phyloP scores from a whole-genome alignment of 1,284 basidiomycete genomes.

The Jaminaea rosea region DNA sequence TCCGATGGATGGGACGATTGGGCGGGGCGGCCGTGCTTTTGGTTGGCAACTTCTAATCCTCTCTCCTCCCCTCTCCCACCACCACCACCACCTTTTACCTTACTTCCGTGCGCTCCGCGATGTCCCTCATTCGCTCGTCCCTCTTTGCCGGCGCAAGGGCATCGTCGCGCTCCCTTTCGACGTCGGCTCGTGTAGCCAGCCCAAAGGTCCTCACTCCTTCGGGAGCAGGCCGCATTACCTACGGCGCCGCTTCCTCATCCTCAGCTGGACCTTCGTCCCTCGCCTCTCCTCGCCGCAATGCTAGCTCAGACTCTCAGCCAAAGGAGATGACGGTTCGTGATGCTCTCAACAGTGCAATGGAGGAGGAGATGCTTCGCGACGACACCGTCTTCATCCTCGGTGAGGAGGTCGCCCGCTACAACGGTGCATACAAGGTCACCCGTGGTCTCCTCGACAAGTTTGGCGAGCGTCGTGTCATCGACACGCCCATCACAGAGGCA shows the following conservation, averaged over 20 bases:
- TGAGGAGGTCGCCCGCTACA: slow-evolving; percentile 88
- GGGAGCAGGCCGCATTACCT: too few relatives aligned
- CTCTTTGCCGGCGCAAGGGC: not conserved
- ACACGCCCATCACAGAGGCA: slow-evolving; percentile 84
- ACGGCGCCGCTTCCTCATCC: not conserved
- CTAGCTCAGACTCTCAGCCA: slow-evolving; percentile 9
- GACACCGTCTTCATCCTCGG: slow-evolving; percentile 91
- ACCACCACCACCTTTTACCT: not conserved
- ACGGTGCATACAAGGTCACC: slow-evolving; percentile 16
- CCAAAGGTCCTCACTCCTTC: not conserved
- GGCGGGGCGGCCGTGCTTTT: too few relatives aligned
- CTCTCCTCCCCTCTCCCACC: not conserved
- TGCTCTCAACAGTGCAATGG: slow-evolving; percentile 94
- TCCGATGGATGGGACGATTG: too few relatives aligned
- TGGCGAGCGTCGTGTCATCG: slow-evolving; percentile 94
- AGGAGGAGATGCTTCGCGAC: slow-evolving; percentile 98
- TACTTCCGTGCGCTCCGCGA: not conserved
- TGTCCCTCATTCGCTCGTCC: not conserved
- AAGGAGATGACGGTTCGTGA: slow-evolving; percentile 92
- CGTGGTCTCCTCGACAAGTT: slow-evolving; percentile 97
- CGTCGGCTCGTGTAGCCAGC: not conserved
- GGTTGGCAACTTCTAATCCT: not conserved
- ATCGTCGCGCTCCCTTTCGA: not conserved
- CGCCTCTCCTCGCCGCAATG: not conserved
- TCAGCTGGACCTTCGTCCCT: not conserved